These are phyloP conservation scores for Xylaria cubensis DNA, from an alignment of 495 filamentous ascomycete genomes.

Conservation along the genomic window DNA sequence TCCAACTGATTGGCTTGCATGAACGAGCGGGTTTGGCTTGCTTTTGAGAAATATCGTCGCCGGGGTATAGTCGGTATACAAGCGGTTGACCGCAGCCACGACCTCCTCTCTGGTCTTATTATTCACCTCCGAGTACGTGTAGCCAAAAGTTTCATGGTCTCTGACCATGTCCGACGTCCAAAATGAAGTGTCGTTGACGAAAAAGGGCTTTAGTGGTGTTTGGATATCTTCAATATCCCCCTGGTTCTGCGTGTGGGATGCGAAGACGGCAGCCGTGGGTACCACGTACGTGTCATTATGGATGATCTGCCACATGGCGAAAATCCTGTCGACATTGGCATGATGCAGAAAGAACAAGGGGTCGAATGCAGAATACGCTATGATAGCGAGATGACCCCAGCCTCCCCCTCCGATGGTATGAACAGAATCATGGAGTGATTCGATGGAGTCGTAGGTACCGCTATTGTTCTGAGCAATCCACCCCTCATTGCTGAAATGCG, in stretches of 20 bases:
- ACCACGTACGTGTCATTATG: constrained; percentile 65
- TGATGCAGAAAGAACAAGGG: constrained; percentile 77
- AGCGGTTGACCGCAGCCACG: constrained; percentile 56
- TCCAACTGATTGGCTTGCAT: constrained; percentile 7
- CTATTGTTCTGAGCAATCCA: constrained; percentile 46
- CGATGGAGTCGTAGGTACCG: constrained; percentile 60
- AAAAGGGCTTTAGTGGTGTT: constrained; percentile 57
- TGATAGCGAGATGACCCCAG: constrained; percentile 68
- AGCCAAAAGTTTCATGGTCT: constrained; percentile 57
- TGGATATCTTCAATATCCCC: constrained; percentile 49
- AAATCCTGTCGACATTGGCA: constrained; percentile 69
- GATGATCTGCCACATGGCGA: constrained; percentile 75
- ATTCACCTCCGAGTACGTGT: constrained; percentile 66
- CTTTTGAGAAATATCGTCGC: constrained; percentile 41
- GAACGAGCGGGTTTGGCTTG: neutral
- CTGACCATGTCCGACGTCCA: constrained; percentile 57
- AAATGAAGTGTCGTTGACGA: constrained; percentile 49
- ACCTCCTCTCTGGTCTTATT: constrained; percentile 44
- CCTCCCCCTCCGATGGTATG: constrained; percentile 62
- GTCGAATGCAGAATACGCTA: constrained; percentile 73
- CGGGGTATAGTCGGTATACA: constrained; percentile 58
- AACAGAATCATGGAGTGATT: constrained; percentile 69
- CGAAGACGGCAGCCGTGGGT: constrained; percentile 50
- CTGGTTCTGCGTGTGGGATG: constrained; percentile 58
- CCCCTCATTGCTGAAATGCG: constrained; percentile 63